These are phyloP conservation scores for Chlamydomonas sp. DNA, from an alignment of 139 green algal genomes.

Conservation along the genomic window DNA sequence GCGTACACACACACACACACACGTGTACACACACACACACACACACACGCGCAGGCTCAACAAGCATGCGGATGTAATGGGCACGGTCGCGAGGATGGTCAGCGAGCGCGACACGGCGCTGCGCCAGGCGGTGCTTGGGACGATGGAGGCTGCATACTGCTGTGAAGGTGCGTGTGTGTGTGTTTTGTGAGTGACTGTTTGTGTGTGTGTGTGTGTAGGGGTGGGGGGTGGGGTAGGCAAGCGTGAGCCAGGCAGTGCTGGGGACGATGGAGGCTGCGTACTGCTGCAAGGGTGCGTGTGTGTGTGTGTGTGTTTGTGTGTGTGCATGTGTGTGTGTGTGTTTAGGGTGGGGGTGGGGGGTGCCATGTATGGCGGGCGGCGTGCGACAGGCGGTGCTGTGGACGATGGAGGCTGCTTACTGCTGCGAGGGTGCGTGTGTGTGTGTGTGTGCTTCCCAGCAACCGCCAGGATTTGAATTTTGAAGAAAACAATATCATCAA, in stretches of 20 bases:
- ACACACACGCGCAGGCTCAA: no score
- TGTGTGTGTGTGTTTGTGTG: conserved; percentile 2
- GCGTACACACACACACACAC: no score
- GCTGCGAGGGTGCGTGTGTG: conserved; percentile 55
- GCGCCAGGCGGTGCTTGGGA: conserved; percentile 60
- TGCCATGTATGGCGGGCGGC: no score
- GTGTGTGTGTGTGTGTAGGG: no score
- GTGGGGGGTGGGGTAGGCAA: no score
- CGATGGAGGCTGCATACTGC: conserved; percentile 68
- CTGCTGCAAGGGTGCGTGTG: conserved; percentile 54
- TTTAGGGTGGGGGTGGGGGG: no score
- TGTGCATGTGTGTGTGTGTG: no score
- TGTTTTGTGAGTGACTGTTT: not conserved
- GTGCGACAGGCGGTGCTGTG: conserved; percentile 65
- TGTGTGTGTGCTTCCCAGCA: no score
- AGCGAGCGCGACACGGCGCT: conserved; percentile 77
- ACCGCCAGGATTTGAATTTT: no score
- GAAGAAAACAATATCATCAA: no score
- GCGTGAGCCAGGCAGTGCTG: conserved; percentile 69
- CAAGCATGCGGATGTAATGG: conserved; percentile 21
- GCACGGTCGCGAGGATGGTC: conserved; percentile 50
- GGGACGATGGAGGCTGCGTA: conserved; percentile 68
- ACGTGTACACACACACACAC: no score
- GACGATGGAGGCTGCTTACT: conserved; percentile 69
- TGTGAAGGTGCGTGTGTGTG: conserved; percentile 54